Conservation (phyloP, 306 rosid species). For the Alnus rubra region DNA sequence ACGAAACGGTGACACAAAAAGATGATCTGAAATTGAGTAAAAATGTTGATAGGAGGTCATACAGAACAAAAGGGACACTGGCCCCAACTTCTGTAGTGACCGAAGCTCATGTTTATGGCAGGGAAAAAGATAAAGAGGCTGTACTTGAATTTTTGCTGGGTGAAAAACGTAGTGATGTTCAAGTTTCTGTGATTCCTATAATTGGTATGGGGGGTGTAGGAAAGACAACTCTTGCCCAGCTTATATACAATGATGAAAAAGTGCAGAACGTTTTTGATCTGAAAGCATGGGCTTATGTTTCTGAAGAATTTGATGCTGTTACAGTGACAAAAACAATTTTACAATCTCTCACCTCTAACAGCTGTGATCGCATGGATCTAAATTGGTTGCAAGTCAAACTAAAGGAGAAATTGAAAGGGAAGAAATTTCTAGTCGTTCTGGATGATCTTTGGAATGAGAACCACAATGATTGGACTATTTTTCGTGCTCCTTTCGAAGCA, state of each 20-base stretch:
- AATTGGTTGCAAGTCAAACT: neutral
- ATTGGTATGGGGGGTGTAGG: conserved; percentile 5
- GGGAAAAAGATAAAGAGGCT: neutral
- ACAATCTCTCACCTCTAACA: too few species aligned
- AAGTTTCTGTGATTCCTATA: neutral
- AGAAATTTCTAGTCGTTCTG: neutral
- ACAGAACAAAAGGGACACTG: neutral
- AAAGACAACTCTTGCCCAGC: conserved; percentile 1
- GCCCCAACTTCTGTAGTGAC: neutral
- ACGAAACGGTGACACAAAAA: neutral
- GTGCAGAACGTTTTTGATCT: neutral
- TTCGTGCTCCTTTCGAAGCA: conserved; percentile 1
- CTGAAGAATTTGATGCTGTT: neutral
- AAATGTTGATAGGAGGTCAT: neutral
- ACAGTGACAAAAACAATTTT: neutral
- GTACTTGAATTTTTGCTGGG: neutral
- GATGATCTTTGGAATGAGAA: conserved; percentile 7
- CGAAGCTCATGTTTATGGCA: conserved; percentile 12
- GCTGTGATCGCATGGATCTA: neutral
- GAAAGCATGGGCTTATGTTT: neutral
- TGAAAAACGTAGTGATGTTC: neutral
- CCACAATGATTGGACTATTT: neutral
- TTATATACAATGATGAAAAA: neutral
- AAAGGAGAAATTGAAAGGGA: neutral
- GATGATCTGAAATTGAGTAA: neutral